Base-by-base conservation (phyloP, 2,329 filamentous ascomycete species). In the Exophiala xenobiotica region DNA sequence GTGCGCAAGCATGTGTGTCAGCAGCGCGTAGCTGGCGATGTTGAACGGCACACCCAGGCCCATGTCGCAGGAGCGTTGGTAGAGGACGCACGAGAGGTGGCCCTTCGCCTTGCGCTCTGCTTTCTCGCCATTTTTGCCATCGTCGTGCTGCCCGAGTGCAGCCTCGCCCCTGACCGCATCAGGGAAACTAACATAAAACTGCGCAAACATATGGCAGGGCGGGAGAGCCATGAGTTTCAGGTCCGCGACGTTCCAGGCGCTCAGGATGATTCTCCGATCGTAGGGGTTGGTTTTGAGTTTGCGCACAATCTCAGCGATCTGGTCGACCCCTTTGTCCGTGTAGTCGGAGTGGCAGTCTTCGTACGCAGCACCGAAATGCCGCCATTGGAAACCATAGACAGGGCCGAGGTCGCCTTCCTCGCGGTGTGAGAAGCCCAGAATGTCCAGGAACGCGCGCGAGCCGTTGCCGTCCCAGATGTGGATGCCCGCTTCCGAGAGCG, bases 381-480 rank as follows among this genome's bases (percentile, higher is more conserved):
- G 87, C 93, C 93, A 99, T 72, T 99, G 93, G 74, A 99, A 99
- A 1, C 93, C 93, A 68, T 99, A 99, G 0, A 97, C 91, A 23
- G 93, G 93, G 0, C 93, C 93, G 0, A 99, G 78, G 65, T 99
- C 93, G 59, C 93, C 93, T 16, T 85, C 87, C 46, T 83, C 88
- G 53, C 92, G 88, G 67, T 96, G 84, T 0, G 78, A 76, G 5
- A 97, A 80, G 0, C 92, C 92, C 1, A 93, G 80, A 57, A 78
- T 85, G 74, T 99, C 92, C 29, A 99, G 87, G 69, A 87, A 97
- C 65, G 85, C 87, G 63, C 93, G 88, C 40, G 86, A 90, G 37
- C 92, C 93, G 67, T 99, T 99, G 63, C 91, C 92, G 68, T 99
- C 93, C 93, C 93, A 99, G 68, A 99, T 99, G 72, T 95, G 95